phyloP scores from a whole-genome alignment of 768 basidiomycete species.

The Lepiota venenata region DNA sequence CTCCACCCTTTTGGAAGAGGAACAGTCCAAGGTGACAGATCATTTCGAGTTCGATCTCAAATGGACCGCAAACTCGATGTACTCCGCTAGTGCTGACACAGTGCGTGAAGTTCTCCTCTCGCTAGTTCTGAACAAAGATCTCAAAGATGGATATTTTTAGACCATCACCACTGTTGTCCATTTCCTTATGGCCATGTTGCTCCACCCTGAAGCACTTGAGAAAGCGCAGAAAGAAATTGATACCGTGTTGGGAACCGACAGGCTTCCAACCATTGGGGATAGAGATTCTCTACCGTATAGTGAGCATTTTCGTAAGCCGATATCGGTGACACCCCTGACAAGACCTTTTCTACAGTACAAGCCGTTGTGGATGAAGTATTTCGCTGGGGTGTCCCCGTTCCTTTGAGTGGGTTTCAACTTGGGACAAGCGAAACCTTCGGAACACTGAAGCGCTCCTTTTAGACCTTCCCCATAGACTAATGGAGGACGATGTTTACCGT shows the following conservation, averaged over 20 bases:
- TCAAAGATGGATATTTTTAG: slow-evolving; percentile 23
- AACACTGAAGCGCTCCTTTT: background rate
- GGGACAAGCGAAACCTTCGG: background rate
- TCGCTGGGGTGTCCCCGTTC: slow-evolving; percentile 57
- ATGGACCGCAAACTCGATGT: slow-evolving; percentile 86
- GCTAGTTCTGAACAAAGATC: background rate
- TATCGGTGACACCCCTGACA: background rate
- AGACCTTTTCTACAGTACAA: slow-evolving; percentile 31
- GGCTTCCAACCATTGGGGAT: slow-evolving; percentile 61
- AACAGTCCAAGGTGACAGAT: slow-evolving; percentile 28
- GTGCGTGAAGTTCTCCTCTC: slow-evolving; percentile 27
- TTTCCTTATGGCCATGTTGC: slow-evolving; percentile 67
- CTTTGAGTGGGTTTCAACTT: slow-evolving; percentile 40
- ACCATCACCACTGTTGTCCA: slow-evolving; percentile 54
- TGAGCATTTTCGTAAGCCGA: slow-evolving; percentile 17
- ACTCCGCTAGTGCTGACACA: slow-evolving; percentile 62
- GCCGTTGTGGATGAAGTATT: slow-evolving; percentile 52
- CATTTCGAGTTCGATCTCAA: slow-evolving; percentile 66
- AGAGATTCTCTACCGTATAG: slow-evolving; percentile 53
- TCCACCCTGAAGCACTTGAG: slow-evolving; percentile 50
- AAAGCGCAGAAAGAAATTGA: slow-evolving; percentile 70
- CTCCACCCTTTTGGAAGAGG: slow-evolving; percentile 54
- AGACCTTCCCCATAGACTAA: slow-evolving; percentile 65
- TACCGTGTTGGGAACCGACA: slow-evolving; percentile 45
- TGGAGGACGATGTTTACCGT: slow-evolving; percentile 61